Evolutionary conservation across 1,139 yeast genomes (phyloP).

Genomic region (Suhomyces ambrosiae): DNA sequence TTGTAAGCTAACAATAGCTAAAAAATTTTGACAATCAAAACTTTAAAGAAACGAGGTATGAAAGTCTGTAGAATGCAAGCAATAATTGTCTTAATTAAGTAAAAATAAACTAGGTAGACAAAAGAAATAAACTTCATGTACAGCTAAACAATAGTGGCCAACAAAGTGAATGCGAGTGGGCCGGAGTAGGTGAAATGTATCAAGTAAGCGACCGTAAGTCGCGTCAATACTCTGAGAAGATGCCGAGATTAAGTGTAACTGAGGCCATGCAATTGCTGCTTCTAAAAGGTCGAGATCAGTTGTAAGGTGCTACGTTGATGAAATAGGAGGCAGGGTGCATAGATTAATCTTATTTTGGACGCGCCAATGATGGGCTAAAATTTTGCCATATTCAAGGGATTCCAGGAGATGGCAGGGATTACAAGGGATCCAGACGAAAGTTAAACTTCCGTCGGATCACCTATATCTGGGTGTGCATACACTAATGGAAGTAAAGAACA

Average conservation of each 20-base stretch:
- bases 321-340: no score
- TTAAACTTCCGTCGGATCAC: no score
- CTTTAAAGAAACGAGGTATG: background rate
- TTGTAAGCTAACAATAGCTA: background rate
- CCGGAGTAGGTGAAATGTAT: background rate
- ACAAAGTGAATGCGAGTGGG: background rate
- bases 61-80: no score
- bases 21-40: background rate
- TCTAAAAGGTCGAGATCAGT: background rate
- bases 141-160: background rate
- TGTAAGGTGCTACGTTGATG: background rate
- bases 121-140: slow-evolving; percentile 1
- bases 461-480: no score
- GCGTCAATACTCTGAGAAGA: background rate
- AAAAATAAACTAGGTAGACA: background rate
- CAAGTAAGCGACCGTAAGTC: background rate
- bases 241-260: no score
- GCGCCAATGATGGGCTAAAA: background rate
- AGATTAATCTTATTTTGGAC: no score
- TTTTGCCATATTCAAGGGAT: no score
- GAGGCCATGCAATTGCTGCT: background rate
- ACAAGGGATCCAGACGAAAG: slow-evolving; percentile 1
- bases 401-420: background rate
- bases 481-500: no score
- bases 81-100: background rate